Evolutionary conservation across 208 protist species (phyloP), one percentile per base, ranked within the genome.

Genomic region (Trypanosoma lewisi): DNA sequence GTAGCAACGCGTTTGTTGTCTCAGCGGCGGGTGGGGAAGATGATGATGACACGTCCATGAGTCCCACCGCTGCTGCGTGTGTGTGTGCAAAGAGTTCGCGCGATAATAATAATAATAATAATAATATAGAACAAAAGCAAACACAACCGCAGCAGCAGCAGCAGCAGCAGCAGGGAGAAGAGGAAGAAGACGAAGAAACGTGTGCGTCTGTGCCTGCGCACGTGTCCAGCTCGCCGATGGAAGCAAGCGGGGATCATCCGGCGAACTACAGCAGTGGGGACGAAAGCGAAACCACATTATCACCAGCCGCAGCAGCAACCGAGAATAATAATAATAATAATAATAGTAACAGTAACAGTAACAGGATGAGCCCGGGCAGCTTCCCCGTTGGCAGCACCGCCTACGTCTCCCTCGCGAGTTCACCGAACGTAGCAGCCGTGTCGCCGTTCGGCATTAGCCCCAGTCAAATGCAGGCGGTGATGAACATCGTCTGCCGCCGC

Each of bases 301-400:
- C 27, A 52, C 21, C 27, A 52, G 30, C 27, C n/a, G n/a, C n/a
- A n/a, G n/a, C n/a, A n/a, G n/a, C n/a, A n/a, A n/a, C n/a, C n/a
- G n/a, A n/a, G n/a, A 52, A 52, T 30, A 52, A 52, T 30, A 52
- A 52, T 30, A 52, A 52, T 30, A 52, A 52, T 31, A 30, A 52
- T 30, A 28, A 12, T 12, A 30, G 28, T 30, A 2, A 36, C 3
- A 17, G 17, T 34, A 6, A 34, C 7, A 30, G 14, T 30, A 30
- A 17, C 28, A 54, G 28, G 6, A 37, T 6, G 1, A 54, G 19
- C 12, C 19, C 47, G n/a, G 12, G 47, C 12, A 7, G 23, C 4
- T 51, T 51, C 12, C 14, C 28, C 25, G 47, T 51, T 30, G 47
- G 47, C 2, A 51, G 47, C 25, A 51, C 49, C 9, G 12, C 25